Conservation (phyloP, 2,329 filamentous ascomycete species). For the Ophiostoma sp. region DNA sequence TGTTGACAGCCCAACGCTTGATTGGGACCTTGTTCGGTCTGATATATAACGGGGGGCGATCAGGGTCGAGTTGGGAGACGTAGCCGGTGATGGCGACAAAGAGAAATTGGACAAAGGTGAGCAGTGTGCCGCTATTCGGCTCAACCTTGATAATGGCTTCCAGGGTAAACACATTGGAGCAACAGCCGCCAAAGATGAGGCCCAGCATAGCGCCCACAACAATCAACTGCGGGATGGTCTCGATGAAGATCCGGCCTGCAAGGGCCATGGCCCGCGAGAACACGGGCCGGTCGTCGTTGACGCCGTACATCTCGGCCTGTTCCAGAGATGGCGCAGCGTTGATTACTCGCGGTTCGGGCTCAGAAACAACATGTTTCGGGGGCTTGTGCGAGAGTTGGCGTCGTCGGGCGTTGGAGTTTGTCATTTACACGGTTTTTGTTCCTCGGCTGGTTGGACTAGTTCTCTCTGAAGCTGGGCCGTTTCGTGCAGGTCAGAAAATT, state of each 20-base stretch:
- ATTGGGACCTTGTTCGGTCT: constrained; percentile 75
- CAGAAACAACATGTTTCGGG: constrained; percentile 36
- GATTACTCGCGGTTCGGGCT: constrained; percentile 46
- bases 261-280: constrained; percentile 48
- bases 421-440: constrained; percentile 37
- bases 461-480: background rate
- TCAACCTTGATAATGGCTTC: constrained; percentile 94
- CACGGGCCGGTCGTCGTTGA: constrained; percentile 48
- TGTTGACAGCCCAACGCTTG: constrained; percentile 80
- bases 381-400: constrained; percentile 44
- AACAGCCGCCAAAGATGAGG: constrained; percentile 80
- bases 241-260: constrained; percentile 50
- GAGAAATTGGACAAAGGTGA: constrained; percentile 84
- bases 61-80: constrained; percentile 65
- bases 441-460: background rate
- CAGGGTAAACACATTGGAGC: constrained; percentile 77
- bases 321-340: constrained; percentile 50
- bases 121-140: constrained; percentile 74
- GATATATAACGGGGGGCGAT: constrained; percentile 65
- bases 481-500: background rate
- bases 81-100: constrained; percentile 76
- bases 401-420: constrained; percentile 40
- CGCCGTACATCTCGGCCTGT: constrained; percentile 52
- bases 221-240: constrained; percentile 59
- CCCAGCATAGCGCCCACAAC: constrained; percentile 63